A percentile compares a stretch with the other conserved stretches of the same genome.
Conservation (phyloP, 192 early-diverging fungal species). For the Backusella tuberculispora region DNA sequence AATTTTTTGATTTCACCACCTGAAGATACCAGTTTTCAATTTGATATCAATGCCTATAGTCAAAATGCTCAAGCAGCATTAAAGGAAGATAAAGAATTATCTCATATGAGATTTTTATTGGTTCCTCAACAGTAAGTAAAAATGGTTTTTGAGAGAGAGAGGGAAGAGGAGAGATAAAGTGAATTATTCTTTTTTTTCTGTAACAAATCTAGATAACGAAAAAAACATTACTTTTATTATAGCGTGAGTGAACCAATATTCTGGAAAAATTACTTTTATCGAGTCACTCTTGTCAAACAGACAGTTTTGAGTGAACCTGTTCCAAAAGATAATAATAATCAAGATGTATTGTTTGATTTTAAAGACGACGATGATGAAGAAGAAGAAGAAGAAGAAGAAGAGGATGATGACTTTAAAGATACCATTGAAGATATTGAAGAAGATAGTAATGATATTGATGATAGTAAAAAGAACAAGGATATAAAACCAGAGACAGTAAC, state of each 20-base stretch:
- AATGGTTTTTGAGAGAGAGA: not conserved
- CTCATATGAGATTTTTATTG: constrained; percentile 66
- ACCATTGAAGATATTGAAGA: not conserved
- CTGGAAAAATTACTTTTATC: constrained; percentile 76
- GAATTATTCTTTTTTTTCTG: not conserved
- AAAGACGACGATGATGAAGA: not conserved
- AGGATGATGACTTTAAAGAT: not conserved
- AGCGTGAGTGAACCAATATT: constrained; percentile 64
- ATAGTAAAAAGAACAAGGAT: not conserved
- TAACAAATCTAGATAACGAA: not conserved
- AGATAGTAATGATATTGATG: not conserved
- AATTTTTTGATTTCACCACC: constrained; percentile 67
- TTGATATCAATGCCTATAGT: constrained; percentile 60
- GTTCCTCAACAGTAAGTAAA: constrained; percentile 62
- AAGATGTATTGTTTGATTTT: constrained; percentile 38
- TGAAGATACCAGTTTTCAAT: constrained; percentile 61
- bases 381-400: constrained; percentile 16
- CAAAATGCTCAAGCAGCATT: constrained; percentile 60
- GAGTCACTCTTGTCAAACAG: constrained; percentile 60
- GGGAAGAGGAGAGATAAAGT: not conserved
- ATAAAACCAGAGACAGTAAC: not conserved
- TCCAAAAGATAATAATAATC: not conserved
- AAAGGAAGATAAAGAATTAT: constrained; percentile 55
- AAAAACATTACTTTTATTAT: not conserved
- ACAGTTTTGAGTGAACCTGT: constrained; percentile 37